Conservation (phyloP, 208 protist genomes). For the Vickermania spadyakhi region DNA sequence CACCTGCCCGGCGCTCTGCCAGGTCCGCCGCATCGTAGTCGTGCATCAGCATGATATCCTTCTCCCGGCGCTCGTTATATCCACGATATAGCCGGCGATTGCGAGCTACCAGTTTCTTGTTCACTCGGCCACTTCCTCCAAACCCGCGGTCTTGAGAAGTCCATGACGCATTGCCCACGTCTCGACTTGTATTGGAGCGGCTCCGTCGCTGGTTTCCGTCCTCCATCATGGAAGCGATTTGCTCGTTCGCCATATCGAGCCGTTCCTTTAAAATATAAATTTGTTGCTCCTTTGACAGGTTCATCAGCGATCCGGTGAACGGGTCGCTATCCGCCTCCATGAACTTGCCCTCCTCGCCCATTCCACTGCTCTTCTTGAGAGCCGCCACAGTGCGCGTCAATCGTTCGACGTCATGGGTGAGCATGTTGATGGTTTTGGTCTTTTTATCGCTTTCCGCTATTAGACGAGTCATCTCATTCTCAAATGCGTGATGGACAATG, state of each 20-base stretch:
- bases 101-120: neutral
- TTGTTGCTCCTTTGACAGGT: slow-evolving; percentile 78
- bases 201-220: slow-evolving; percentile 1
- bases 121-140: neutral
- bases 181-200: neutral
- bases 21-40: slow-evolving; percentile 25
- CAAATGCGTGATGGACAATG: slow-evolving; percentile 24
- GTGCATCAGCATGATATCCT: slow-evolving; percentile 14
- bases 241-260: slow-evolving; percentile 48
- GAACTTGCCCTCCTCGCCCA: neutral
- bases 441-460: slow-evolving; percentile 43
- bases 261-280: slow-evolving; percentile 76
- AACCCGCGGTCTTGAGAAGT: neutral
- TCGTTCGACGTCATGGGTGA: slow-evolving; percentile 33
- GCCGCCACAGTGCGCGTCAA: slow-evolving; percentile 30
- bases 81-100: slow-evolving; percentile 1
- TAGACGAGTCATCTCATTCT: slow-evolving; percentile 44
- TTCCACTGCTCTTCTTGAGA: slow-evolving; percentile 6
- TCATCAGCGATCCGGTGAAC: slow-evolving; percentile 28
- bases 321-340: slow-evolving; percentile 10
- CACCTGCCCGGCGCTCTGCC: neutral
- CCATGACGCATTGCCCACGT: neutral
- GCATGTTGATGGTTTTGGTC: slow-evolving; percentile 12
- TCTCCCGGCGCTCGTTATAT: slow-evolving; percentile 19
- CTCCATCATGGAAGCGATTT: slow-evolving; percentile 21